Evolutionary conservation across 2,329 filamentous ascomycete species (phyloP).

Genomic region (Scytalidium lignicola): DNA sequence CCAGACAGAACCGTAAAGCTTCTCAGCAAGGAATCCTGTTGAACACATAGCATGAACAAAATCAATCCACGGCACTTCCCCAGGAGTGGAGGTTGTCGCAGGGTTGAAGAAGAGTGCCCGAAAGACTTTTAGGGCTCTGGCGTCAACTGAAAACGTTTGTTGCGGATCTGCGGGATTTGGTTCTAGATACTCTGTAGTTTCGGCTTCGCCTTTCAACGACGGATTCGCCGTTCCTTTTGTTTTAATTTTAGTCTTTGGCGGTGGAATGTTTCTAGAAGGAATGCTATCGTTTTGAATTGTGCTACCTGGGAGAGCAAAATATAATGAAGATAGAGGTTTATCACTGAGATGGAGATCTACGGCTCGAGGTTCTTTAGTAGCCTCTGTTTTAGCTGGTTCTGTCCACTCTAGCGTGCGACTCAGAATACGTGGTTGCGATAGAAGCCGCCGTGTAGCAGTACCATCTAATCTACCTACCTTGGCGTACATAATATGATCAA

Average conservation of each 20-base stretch:
- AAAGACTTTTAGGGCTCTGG: constrained; percentile 37
- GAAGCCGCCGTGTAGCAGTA: constrained; percentile 23
- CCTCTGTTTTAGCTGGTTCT: constrained; percentile 24
- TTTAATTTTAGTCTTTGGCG: constrained; percentile 22
- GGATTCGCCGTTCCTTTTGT: constrained; percentile 12
- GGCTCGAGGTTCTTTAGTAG: neutral
- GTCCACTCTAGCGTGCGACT: constrained; percentile 46
- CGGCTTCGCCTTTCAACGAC: neutral
- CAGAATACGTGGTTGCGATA: constrained; percentile 28
- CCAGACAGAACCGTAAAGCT: constrained; percentile 58
- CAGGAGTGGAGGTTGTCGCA: constrained; percentile 30
- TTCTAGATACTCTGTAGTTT: neutral
- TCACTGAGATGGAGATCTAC: constrained; percentile 1
- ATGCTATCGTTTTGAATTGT: neutral
- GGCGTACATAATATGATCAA: constrained; percentile 24
- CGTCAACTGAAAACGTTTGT: constrained; percentile 29
- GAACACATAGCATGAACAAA: constrained; percentile 47
- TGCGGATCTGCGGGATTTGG: constrained; percentile 10
- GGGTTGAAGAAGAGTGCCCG: constrained; percentile 35
- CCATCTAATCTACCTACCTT: constrained; percentile 18
- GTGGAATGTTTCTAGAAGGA: neutral
- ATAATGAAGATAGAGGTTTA: constrained; percentile 21
- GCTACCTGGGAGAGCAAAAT: constrained; percentile 7
- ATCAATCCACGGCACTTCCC: constrained; percentile 48
- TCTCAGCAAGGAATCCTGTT: constrained; percentile 46